Conservation (phyloP, 768 basidiomycete species). For the Rhodotorula toruloides region DNA sequence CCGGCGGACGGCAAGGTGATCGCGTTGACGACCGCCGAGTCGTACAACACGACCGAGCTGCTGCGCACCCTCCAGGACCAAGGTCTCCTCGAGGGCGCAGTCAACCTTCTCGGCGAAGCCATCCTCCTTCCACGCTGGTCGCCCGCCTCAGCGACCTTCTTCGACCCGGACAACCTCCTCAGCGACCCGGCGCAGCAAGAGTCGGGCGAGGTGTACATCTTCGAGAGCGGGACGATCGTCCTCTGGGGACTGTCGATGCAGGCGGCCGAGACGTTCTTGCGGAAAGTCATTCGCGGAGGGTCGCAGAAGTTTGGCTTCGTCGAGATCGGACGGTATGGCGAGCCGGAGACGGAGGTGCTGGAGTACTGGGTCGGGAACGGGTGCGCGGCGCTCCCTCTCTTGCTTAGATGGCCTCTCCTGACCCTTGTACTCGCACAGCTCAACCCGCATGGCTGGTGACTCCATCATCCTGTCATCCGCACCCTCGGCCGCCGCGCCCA, state of each 20-base stretch:
- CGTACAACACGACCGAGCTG: slow-evolving; percentile 37
- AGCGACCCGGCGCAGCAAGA: slow-evolving; percentile 1
- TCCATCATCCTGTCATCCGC: slow-evolving; percentile 23
- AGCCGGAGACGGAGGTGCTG: slow-evolving; percentile 40
- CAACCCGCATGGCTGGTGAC: slow-evolving; percentile 30
- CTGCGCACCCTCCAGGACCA: slow-evolving; percentile 24
- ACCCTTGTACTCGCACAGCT: slow-evolving; percentile 1
- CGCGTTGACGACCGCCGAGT: slow-evolving; percentile 39
- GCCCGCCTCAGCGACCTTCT: slow-evolving; percentile 18
- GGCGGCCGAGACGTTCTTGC: slow-evolving; percentile 33
- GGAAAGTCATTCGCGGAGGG: slow-evolving; percentile 23
- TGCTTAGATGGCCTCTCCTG: background rate
- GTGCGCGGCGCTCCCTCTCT: background rate
- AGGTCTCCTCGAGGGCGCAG: slow-evolving; percentile 29
- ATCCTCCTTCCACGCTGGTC: slow-evolving; percentile 33
- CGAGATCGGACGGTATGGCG: slow-evolving; percentile 35
- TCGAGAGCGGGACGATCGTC: slow-evolving; percentile 37
- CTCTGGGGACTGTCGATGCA: slow-evolving; percentile 28
- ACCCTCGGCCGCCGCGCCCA: background rate
- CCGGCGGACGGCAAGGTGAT: slow-evolving; percentile 29
- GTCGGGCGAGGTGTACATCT: slow-evolving; percentile 35
- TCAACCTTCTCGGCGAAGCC: slow-evolving; percentile 34
- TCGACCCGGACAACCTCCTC: background rate
- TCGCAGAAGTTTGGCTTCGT: slow-evolving; percentile 9
- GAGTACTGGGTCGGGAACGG: slow-evolving; percentile 35